Base-by-base conservation (phyloP, 306 rosid genomes). In the Vicia sativa region DNA sequence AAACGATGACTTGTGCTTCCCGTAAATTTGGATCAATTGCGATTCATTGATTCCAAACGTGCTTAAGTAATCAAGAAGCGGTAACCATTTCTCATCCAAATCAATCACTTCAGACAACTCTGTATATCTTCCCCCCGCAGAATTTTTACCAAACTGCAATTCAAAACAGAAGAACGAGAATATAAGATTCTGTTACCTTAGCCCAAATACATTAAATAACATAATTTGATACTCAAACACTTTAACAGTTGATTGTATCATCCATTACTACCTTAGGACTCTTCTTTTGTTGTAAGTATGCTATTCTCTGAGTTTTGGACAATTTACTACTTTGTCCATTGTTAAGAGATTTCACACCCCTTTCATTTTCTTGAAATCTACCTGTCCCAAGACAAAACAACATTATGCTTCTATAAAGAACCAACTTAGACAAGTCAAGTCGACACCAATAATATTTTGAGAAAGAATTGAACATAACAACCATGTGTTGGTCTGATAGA, bases 11-110 rank as follows among this genome's bases (percentile, higher is more conserved):
- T 82, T 87, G 83, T 85, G 97, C 77, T 97, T 88, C 80, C 82
- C 92, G 18, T 90, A 93, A 80, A 93, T 93, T 79, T 93, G 97
- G 73, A 93, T 44, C 50, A 93, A 90, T 77, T 93, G 95, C n/a
- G 95, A 90, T 65, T 93, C 97, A 81, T 83, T 90, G 25, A 93
- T 86, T 77, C 92, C 99, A 82, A 85, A 93, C 16, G 95, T 84
- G 77, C 85, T 79, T 12, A 93, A 84, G 74, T 93, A 90, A 81
- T 93, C 97, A 74, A 93, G 87, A 69, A 93, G 99, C 6, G 99
- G 99, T 31, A 87, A 53, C 96, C 96, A 93, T 71, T 79, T 88
- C 80, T 57, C 74, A 59, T 93, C 97, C 85, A 88, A 70, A 50
- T 34, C 62, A 65, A 93, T 89, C 73, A 88, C 92, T 62, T 90